These are phyloP conservation scores for Polyporus tsugae DNA, from an alignment of 1,284 basidiomycete species.

Conservation along the genomic window DNA sequence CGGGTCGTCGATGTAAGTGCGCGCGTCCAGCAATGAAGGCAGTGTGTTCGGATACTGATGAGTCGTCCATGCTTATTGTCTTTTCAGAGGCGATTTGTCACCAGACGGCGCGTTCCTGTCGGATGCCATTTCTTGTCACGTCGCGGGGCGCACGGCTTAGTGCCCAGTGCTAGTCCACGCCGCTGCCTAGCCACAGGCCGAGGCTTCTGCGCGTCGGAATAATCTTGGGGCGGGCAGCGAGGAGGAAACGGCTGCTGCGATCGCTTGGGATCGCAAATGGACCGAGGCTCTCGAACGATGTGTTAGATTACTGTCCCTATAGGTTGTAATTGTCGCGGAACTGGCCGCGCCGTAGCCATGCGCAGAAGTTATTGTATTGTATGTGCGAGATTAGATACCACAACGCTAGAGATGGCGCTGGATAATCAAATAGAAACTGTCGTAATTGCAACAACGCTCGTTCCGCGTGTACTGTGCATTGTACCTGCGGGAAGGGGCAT, in stretches of 20 bases:
- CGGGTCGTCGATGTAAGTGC: conserved; percentile 16
- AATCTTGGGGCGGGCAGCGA: background rate
- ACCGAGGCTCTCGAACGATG: conserved; percentile 23
- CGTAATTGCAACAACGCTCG: conserved; percentile 30
- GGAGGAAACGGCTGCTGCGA: conserved; percentile 15
- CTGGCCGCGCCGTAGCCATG: conserved; percentile 22
- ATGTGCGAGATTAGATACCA: conserved; percentile 30
- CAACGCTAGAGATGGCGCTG: conserved; percentile 11
- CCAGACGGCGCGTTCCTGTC: conserved; percentile 23
- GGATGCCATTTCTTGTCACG: conserved; percentile 13
- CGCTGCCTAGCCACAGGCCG: conserved; percentile 9
- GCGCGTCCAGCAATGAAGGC: conserved; percentile 5
- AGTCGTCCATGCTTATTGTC: conserved; percentile 28
- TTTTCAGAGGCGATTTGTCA: conserved; percentile 26
- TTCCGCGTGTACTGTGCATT: conserved; percentile 29
- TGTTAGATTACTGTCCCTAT: conserved; percentile 33
- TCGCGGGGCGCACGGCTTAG: conserved; percentile 7
- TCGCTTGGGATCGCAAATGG: conserved; percentile 22
- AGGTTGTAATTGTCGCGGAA: conserved; percentile 32
- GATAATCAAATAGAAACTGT: conserved; percentile 5
- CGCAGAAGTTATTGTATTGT: conserved; percentile 32
- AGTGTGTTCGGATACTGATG: conserved; percentile 2
- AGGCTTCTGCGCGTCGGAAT: conserved; percentile 8
- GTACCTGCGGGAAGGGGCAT: conserved; percentile 14
- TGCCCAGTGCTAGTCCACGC: conserved; percentile 8